Evolutionary conservation across 2,329 filamentous ascomycete species (phyloP).

Genomic region (Cadophora gregata): DNA sequence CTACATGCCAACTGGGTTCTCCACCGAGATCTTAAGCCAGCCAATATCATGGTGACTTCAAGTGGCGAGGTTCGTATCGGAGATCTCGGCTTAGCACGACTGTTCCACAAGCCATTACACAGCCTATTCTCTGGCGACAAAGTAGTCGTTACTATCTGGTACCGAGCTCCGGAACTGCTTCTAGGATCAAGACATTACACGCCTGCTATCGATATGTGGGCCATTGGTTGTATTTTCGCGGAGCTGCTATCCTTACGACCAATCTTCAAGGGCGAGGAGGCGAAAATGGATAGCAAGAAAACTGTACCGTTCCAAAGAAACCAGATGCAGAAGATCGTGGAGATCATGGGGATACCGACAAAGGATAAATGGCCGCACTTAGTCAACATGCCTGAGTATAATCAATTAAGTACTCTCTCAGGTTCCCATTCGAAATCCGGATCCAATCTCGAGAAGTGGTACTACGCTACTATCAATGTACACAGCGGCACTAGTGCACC

Average conservation of each 20-base stretch:
- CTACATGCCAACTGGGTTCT: slow-evolving; percentile 97
- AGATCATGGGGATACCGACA: slow-evolving; percentile 89
- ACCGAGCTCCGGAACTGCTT: slow-evolving; percentile 91
- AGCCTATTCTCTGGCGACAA: slow-evolving; percentile 94
- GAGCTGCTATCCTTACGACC: slow-evolving; percentile 88
- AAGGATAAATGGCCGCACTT: slow-evolving; percentile 90
- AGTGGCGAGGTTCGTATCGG: slow-evolving; percentile 91
- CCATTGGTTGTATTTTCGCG: slow-evolving; percentile 96
- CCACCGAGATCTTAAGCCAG: slow-evolving; percentile 94
- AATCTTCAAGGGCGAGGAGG: slow-evolving; percentile 98
- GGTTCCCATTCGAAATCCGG: slow-evolving; percentile 48
- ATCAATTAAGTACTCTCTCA: slow-evolving; percentile 66
- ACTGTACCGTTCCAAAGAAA: slow-evolving; percentile 96
- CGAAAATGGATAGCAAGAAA: slow-evolving; percentile 99
- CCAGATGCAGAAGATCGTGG: slow-evolving; percentile 98
- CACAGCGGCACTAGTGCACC: slow-evolving; percentile 56
- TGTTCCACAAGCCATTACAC: slow-evolving; percentile 93
- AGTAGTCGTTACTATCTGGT: slow-evolving; percentile 99
- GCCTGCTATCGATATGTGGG: slow-evolving; percentile 96
- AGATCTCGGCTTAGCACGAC: slow-evolving; percentile 86
- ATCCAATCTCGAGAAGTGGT: slow-evolving; percentile 76
- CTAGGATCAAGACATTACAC: slow-evolving; percentile 96
- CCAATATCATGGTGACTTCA: slow-evolving; percentile 98
- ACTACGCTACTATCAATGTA: slow-evolving; percentile 71
- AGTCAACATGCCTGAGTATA: slow-evolving; percentile 84